A percentile compares a stretch with the other conserved stretches of the same genome.
Conservation (phyloP, 768 basidiomycete species). For the Tulasnella sp. region DNA sequence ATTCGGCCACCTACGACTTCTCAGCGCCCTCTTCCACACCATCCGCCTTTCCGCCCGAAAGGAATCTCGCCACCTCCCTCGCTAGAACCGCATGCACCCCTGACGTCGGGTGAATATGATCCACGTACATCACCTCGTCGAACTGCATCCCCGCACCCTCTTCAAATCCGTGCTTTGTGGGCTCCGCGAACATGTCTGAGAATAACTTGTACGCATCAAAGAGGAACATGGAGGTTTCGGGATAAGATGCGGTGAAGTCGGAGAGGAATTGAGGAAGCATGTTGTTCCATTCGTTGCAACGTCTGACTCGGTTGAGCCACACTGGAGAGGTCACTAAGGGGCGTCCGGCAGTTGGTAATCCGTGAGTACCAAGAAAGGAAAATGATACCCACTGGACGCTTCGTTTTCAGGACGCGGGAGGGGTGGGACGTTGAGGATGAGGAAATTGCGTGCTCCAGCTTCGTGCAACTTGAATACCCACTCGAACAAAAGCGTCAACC, state of each 20-base stretch:
- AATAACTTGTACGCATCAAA: constrained; percentile 33
- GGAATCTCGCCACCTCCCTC: constrained; percentile 32
- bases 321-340: too few relatives aligned
- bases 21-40: too few relatives aligned
- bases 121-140: constrained; percentile 34
- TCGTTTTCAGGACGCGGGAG: not conserved
- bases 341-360: too few relatives aligned
- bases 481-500: constrained; percentile 24
- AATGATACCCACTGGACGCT: too few relatives aligned
- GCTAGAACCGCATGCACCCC: constrained; percentile 39
- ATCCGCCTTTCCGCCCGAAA: constrained; percentile 19
- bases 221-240: constrained; percentile 36
- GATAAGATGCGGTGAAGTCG: constrained; percentile 31
- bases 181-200: constrained; percentile 36
- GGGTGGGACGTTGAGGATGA: constrained; percentile 49
- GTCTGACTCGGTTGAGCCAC: not conserved
- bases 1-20: too few relatives aligned
- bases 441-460: constrained; percentile 39
- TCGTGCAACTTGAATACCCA: constrained; percentile 39
- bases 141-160: constrained; percentile 22
- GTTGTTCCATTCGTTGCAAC: constrained; percentile 34
- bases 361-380: too few relatives aligned
- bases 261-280: constrained; percentile 26
- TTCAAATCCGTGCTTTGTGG: constrained; percentile 31
- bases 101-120: constrained; percentile 42